phyloP scores from a whole-genome alignment of 257 asterid genomes.

The Salvia splendens region DNA sequence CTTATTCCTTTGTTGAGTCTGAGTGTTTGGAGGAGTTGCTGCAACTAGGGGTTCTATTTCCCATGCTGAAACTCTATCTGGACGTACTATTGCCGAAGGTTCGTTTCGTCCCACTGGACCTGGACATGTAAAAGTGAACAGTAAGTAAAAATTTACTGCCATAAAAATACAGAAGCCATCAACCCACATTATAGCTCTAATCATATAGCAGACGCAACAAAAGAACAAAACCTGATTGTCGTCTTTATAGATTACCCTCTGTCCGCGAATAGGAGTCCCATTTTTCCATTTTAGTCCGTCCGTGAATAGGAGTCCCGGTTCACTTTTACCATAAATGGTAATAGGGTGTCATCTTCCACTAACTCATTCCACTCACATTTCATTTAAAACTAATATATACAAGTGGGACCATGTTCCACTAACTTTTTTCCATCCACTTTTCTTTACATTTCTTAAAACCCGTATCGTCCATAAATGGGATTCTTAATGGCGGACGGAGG shows the following conservation, averaged over 20 bases:
- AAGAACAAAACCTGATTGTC: slow-evolving; percentile 8
- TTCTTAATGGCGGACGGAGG: too few relatives aligned
- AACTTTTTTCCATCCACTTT: too few relatives aligned
- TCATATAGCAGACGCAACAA: slow-evolving; percentile 16
- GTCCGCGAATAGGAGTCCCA: too few relatives aligned
- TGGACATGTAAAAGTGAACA: slow-evolving; percentile 37
- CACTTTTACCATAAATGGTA: too few relatives aligned
- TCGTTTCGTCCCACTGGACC: slow-evolving; percentile 99
- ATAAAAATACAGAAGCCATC: slow-evolving; percentile 20
- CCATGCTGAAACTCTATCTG: slow-evolving; percentile 92
- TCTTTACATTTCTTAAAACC: too few relatives aligned
- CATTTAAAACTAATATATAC: too few relatives aligned
- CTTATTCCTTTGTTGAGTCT: slow-evolving; percentile 84
- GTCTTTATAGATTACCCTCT: not conserved
- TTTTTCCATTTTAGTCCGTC: too few relatives aligned
- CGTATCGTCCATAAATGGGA: too few relatives aligned
- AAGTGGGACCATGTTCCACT: too few relatives aligned
- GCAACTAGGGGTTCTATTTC: slow-evolving; percentile 84
- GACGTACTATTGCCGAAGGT: slow-evolving; percentile 82
- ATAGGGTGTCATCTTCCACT: too few relatives aligned
- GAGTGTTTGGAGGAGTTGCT: slow-evolving; percentile 65
- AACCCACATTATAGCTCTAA: not conserved
- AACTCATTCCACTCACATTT: too few relatives aligned
- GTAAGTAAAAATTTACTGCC: not conserved
- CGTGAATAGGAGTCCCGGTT: too few relatives aligned